Percentiles rank a stretch among this genome's conserved stretches.
Evolutionary conservation across 2,329 filamentous ascomycete genomes (phyloP).

Genomic region (Trichoderma endophyticum): DNA sequence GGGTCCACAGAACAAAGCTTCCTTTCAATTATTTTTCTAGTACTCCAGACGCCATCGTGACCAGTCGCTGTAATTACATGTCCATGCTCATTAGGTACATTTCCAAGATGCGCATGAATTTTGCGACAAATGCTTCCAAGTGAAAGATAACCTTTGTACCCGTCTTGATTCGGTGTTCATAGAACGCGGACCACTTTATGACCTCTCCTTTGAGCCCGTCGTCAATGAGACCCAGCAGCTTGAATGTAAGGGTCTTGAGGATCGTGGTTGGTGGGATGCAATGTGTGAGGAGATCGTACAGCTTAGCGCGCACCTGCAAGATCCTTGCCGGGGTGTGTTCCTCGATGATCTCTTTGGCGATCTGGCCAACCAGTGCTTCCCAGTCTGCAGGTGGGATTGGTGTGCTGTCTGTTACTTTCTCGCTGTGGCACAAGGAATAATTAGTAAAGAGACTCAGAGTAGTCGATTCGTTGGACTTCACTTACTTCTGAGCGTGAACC

Average conservation of each 20-base stretch:
- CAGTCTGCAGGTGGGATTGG: conserved; percentile 93
- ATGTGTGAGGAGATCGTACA: conserved; percentile 96
- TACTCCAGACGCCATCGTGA: conserved; percentile 14
- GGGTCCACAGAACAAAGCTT: not conserved
- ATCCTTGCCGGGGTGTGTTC: conserved; percentile 91
- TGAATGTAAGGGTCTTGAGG: conserved; percentile 91
- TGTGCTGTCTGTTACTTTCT: conserved; percentile 83
- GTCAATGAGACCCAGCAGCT: conserved; percentile 81
- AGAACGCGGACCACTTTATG: conserved; percentile 94
- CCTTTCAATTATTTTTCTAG: not conserved
- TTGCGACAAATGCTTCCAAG: conserved; percentile 95
- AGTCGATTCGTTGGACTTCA: not conserved
- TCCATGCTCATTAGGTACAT: conserved; percentile 90
- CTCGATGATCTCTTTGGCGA: conserved; percentile 89
- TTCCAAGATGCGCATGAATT: conserved; percentile 95
- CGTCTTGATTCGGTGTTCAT: conserved; percentile 89
- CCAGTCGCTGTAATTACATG: conserved; percentile 39
- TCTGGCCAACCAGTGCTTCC: conserved; percentile 85
- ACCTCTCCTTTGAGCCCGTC: conserved; percentile 88
- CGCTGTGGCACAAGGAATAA: conserved; percentile 53
- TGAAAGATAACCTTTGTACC: conserved; percentile 98
- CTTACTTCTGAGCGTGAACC: conserved; percentile 94
- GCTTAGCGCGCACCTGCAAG: conserved; percentile 80
- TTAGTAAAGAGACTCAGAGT: not conserved
- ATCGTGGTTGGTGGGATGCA: conserved; percentile 95